Evolutionary conservation across 441 rosid species (phyloP).

Genomic region (Syzygium malaccense): DNA sequence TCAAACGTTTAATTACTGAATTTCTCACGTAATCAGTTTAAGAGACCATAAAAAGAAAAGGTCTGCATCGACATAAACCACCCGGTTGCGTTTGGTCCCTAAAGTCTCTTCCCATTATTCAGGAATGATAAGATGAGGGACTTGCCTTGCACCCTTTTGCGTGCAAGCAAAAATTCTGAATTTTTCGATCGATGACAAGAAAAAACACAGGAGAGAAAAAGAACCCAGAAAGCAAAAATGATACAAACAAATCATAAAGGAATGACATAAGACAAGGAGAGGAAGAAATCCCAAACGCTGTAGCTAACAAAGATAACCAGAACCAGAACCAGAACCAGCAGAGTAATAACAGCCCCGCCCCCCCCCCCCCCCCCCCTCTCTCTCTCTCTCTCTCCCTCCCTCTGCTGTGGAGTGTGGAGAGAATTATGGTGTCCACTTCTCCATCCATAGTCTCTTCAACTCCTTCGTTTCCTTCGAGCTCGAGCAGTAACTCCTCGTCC

Average conservation of each 20-base stretch:
- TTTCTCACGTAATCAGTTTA: not conserved
- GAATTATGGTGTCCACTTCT: slow-evolving; percentile 26
- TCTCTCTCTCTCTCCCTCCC: slow-evolving; percentile 1
- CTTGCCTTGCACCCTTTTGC: not conserved
- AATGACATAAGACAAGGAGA: not conserved
- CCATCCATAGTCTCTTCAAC: slow-evolving; percentile 29
- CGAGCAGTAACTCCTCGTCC: slow-evolving; percentile 16
- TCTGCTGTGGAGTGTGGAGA: not conserved
- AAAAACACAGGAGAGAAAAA: not conserved
- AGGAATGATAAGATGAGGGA: not conserved
- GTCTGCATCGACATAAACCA: not conserved
- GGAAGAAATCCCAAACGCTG: not conserved
- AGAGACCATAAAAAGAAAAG: not conserved
- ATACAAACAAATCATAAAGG: not conserved
- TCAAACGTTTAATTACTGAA: not conserved
- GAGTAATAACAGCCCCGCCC: not conserved
- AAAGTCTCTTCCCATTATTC: not conserved
- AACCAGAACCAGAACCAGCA: not conserved
- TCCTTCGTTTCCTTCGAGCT: slow-evolving; percentile 13
- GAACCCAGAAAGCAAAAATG: not conserved
- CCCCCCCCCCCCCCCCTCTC: not conserved
- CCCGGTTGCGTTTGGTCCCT: not conserved
- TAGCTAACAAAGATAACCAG: not conserved
- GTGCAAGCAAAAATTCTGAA: not conserved
- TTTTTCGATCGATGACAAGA: not conserved